Evolutionary conservation across 352 stramenopile genomes (phyloP), one percentile per base, ranked within the genome.

Genomic region (Globisporangium recalcitrans): DNA sequence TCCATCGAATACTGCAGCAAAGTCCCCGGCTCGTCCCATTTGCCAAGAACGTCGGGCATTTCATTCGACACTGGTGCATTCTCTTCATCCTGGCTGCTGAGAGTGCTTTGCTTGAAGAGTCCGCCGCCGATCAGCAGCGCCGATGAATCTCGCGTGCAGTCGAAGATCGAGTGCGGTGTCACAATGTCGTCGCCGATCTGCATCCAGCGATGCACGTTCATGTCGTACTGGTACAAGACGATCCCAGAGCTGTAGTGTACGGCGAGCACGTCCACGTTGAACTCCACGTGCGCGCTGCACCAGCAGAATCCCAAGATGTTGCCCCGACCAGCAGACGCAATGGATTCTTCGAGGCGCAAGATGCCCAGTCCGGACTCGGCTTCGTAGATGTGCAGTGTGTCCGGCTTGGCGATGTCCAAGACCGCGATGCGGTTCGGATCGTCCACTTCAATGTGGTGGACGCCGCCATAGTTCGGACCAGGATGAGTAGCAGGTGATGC

Each of bases 211-310:
- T 88, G 78, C 9, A 59, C 26, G 31, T 73, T 77, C 62, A 80
- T 86, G 54, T 90, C 81, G 58, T 92, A 93, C 65, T 90, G 80
- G 60, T 92, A 93, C 53, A 95, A 82, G 31, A 91, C 82, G 11
- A 86, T 81, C 11, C 68, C 71, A 0, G 75, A 83, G 22, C 77
- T 67, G 55, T 90, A 95, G 53, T 87, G 74, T 31, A 95, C 80
- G 4, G 80, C 83, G 3, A 95, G 70, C 13, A 83, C 71, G 29
- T 95, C 85, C 8, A 95, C 68, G 55, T 92, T 90, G 72, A 93
- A 95, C 58, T 93, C 84, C 11, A 92, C 83, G 57, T 95, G 85
- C 14, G 80, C 77, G 58, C 64, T 82, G 65, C 85, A 93, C 85
- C 85, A 95, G 58, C 69, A 87, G 40, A 95, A 91, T 22, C 81